Evolutionary conservation across 306 rosid genomes (phyloP), one percentile per base, ranked within the genome.

Genomic region (cucumber (Cucumis sativus)): DNA sequence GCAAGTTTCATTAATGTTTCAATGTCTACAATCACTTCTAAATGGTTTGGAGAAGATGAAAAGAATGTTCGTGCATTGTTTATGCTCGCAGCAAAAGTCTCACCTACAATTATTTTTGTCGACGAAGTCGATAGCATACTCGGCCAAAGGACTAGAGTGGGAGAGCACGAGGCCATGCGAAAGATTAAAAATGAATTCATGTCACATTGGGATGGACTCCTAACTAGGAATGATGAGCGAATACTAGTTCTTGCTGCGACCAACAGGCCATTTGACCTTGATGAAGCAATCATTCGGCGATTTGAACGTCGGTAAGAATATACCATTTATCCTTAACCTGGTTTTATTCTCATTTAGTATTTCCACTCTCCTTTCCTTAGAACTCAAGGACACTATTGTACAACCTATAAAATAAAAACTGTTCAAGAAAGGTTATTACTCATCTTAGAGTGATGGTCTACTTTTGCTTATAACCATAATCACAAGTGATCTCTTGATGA

Each of bases 41-140:
- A 84, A 79, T 83, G 88, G 91, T 86, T 83, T 54, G 94, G 94
- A 57, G 88, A 86, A 73, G 88, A 84, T 47, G 94, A 89, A 68
- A 89, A 89, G 90, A 88, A 84, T 10, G 89, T 89, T 6, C 79
- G 91, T 10, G 94, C 94, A 43, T 30, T 89, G 39, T 89, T 89
- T 84, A 84, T 90, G 2, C 86, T 89, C 8, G 94, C 91, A 10
- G 86, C 90, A 60, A 89, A 89, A 82, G 94, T 89, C 79, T 80
- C 91, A 3, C 94, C 94, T 12, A 88, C 94, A 35, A 84, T 89
- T 43, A 88, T 89, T 73, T 89, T 89, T 73, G 85, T 89, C 37
- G 94, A 89, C 51, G 94, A 89, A 81, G 94, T 89, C 47, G 94
- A 89, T 72, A 88, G 94, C 83, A 83, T 89, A 89, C 91, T 89